Conservation (phyloP, 495 filamentous ascomycete species). For the Aspergillus saccharolyticus region DNA sequence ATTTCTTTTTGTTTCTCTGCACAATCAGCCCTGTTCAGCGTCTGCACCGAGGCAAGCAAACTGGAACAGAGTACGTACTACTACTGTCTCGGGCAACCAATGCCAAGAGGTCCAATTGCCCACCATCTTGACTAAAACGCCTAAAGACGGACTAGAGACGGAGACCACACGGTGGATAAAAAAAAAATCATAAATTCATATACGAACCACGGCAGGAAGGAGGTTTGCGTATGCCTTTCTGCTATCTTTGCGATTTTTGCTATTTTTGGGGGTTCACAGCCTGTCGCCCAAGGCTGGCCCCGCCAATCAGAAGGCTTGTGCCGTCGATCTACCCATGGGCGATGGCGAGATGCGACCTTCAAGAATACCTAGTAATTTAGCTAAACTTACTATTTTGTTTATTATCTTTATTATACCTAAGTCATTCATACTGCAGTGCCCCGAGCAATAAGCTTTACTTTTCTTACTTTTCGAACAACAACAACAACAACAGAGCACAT, state of each 20-base stretch:
- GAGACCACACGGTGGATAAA: too few species aligned
- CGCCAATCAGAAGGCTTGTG: conserved; percentile 4
- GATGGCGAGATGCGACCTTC: background rate
- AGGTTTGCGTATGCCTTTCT: conserved; percentile 26
- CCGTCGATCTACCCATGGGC: conserved; percentile 6
- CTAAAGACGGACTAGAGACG: background rate
- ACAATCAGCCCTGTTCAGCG: conserved; percentile 14
- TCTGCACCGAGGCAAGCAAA: conserved; percentile 4
- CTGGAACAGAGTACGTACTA: background rate
- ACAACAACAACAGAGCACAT: background rate
- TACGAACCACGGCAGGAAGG: background rate
- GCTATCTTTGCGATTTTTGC: background rate
- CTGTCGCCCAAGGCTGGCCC: background rate
- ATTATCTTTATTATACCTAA: background rate
- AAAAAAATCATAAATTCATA: background rate
- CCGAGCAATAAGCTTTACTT: background rate
- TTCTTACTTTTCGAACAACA: background rate
- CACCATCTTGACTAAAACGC: background rate
- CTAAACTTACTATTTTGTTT: too few species aligned
- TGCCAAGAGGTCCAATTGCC: background rate
- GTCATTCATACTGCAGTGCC: background rate
- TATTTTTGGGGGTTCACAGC: conserved; percentile 19
- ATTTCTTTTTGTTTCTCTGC: background rate
- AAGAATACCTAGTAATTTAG: too few species aligned
- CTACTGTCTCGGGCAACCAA: conserved; percentile 1